Evolutionary conservation across 129 eudicot genomes (phyloP), one percentile per base, ranked within the genome.

Genomic region (Chrysanthemum makinoi): DNA sequence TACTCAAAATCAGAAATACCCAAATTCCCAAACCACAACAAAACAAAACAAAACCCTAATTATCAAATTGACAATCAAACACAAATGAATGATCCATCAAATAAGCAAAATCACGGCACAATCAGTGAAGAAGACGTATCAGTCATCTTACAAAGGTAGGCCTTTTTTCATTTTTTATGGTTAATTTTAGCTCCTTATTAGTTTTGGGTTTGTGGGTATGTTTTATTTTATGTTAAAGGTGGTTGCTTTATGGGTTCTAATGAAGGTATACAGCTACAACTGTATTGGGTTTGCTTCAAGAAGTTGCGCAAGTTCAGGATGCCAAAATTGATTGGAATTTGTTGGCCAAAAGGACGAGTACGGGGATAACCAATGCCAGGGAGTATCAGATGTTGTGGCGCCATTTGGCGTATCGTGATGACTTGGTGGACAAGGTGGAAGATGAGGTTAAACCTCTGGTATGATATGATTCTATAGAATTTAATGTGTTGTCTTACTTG

Each of bases 301-400:
- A 91, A 74, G 89, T 92, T 73, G 87, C 85, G 51, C 89, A 84
- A 65, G 76, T 72, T 24, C 71, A 79, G 30, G 87, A 65, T 44
- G 75, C 50, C 15, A 92, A 92, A 30, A 63, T 81, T 53, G 89
- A 92, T 72, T 92, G 98, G 98, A 72, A 83, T 65, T 81, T 30
- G 5, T 47, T 92, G 91, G 96, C 83, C 76, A 81, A 76, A 77
- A 83, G 84, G 19, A 79, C 98, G 0, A 61, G 68, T 0, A 92
- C 98, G 17, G 98, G 98, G 16, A 92, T 92, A 61, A 64, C 85
- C 0, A 78, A 65, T 78, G 83, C 98, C 11, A 86, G 91, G 80
- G 98, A 89, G 53, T 86, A 86, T 81, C 98, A 89, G 43, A 86
- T 85, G 98, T 60, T 92, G 17, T 92, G 98, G 98, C 88, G 96